Percentiles rank a stretch among this genome's conserved stretches.
phyloP scores from a whole-genome alignment of 805 yeast species.

The Kodamaea neixiangensis region DNA sequence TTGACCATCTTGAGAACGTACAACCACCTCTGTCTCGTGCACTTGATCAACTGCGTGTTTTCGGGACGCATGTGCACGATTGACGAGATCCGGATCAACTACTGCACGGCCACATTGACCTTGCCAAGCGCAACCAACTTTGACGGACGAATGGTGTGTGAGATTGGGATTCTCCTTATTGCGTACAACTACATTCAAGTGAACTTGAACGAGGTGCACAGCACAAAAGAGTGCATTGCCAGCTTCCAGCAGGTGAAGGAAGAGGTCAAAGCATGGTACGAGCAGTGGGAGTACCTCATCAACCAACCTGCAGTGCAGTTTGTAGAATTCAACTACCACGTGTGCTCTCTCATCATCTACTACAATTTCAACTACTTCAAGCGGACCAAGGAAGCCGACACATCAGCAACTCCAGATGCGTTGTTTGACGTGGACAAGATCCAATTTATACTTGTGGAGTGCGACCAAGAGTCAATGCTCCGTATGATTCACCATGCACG shows the following conservation, averaged over 20 bases:
- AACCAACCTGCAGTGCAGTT: constrained; percentile 73
- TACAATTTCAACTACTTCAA: constrained; percentile 38
- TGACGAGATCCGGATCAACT: constrained; percentile 59
- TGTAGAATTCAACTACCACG: constrained; percentile 70
- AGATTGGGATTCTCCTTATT: constrained; percentile 59
- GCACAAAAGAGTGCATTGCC: constrained; percentile 4
- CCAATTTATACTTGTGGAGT: constrained; percentile 22
- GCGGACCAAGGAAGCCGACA: not conserved
- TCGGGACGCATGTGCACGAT: constrained; percentile 66
- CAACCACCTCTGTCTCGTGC: constrained; percentile 71
- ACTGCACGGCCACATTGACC: constrained; percentile 58
- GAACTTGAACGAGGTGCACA: constrained; percentile 11
- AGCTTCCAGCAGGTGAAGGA: constrained; percentile 38
- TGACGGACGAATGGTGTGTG: constrained; percentile 83
- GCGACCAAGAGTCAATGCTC: constrained; percentile 29
- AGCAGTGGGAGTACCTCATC: constrained; percentile 68
- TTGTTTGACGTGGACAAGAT: constrained; percentile 24
- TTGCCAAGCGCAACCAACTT: constrained; percentile 67
- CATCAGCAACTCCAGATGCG: not conserved
- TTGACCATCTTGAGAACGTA: constrained; percentile 63
- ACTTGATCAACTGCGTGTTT: constrained; percentile 63
- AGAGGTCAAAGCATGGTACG: constrained; percentile 61
- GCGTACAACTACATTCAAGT: constrained; percentile 59
- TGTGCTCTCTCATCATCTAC: constrained; percentile 53
- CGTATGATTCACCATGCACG: constrained; percentile 44